Conservation (phyloP, 2,329 filamentous ascomycete species). For the Mariannaea elegans region DNA sequence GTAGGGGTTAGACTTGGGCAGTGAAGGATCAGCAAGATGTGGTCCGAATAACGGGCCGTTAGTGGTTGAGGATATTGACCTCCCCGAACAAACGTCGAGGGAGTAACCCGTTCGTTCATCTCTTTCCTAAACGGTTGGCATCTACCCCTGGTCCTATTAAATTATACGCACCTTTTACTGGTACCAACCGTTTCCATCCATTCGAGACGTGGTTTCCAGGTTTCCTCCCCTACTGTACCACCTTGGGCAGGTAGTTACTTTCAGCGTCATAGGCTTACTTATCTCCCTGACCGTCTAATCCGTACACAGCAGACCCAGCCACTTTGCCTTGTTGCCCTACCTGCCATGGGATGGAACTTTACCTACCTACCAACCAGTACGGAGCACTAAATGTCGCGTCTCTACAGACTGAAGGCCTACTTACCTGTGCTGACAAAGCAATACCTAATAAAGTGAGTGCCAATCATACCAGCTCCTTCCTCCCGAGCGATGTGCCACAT, state of each 20-base stretch:
- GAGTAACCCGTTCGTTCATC: slow-evolving; percentile 4
- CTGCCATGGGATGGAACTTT: no score
- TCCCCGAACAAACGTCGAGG: neutral
- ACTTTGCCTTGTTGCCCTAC: no score
- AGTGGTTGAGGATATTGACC: neutral
- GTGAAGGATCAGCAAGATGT: neutral
- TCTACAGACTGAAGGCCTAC: no score
- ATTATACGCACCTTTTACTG: slow-evolving; percentile 5
- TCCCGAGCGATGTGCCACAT: neutral
- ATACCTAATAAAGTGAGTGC: neutral
- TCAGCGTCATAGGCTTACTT: neutral
- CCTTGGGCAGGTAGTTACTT: neutral
- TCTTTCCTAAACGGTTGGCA: slow-evolving; percentile 15
- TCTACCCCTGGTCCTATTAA: slow-evolving; percentile 6
- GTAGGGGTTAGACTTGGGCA: neutral
- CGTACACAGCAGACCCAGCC: no score
- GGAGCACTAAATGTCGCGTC: no score
- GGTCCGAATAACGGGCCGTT: neutral
- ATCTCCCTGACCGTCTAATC: neutral
- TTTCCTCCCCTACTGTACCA: neutral
- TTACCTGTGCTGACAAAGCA: no score
- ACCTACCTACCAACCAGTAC: no score
- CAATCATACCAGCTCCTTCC: neutral
- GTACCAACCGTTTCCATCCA: slow-evolving; percentile 2
- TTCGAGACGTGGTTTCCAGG: neutral